Evolutionary conservation across 2,329 filamentous ascomycete genomes (phyloP), one percentile per base, ranked within the genome.

Genomic region (Macrophomina tecta): DNA sequence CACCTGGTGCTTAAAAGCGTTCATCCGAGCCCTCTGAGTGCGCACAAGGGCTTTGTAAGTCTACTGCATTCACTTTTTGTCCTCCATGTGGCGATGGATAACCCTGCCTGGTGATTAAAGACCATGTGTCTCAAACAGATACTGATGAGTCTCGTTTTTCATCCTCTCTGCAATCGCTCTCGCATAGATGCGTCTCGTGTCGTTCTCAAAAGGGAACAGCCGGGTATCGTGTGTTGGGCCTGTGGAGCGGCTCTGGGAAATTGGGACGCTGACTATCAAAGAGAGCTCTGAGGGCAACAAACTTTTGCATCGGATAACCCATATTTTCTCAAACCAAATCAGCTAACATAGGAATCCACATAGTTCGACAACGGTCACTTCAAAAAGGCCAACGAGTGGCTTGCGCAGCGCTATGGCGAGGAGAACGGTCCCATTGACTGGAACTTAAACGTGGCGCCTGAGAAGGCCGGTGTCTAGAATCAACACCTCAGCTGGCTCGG

Each of bases 1-100:
- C 94, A 99, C 81, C 84, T 92, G 53, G 92, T 99, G 45, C 83
- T 99, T 70, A 89, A 91, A 80, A 91, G 89, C 73, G 93, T 94
- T 60, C 95, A 99, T 80, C 95, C 95, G 0, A 97, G 93, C 78
- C 95, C 95, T n/a, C 79, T 97, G 70, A 96, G 92, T 80, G 95
- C 94, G 4, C 81, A 84, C 14, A 85, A 87, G 64, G 95, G 95
- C 0, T 99, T 93, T 78, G 85, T 88, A 78, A 82, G 86, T 83
- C 16, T 23, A 23, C 23, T 23, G 23, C 23, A 30, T 23, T 46
- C 16, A 16, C 32, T 38, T 28, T 51, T 23, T 42, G 23, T 45
- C n/a, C 52, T 49, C 3, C 30, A 11, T 38, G n/a, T 14, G 42
- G 61, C 14, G 42, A 52, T 5, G 3, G n/a, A 7, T 5, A 2